Evolutionary conservation across 2,329 filamentous ascomycete species (phyloP).

Genomic region (Cladorrhinum sp.): DNA sequence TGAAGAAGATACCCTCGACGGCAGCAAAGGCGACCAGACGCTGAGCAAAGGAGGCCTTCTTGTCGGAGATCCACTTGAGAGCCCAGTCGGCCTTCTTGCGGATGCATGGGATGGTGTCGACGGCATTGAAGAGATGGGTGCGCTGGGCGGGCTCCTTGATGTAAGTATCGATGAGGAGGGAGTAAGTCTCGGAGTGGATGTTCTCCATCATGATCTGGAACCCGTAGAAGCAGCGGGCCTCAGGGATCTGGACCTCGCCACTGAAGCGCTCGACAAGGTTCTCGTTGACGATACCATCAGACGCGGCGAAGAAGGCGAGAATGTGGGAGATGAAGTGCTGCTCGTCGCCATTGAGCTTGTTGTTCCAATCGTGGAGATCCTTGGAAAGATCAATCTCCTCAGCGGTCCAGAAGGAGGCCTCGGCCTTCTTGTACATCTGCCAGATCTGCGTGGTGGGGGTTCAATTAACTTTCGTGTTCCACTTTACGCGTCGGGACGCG

Average conservation of each 20-base stretch:
- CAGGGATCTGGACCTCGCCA: slow-evolving; percentile 91
- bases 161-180: slow-evolving; percentile 97
- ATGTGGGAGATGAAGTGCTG: slow-evolving; percentile 98
- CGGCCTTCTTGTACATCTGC: slow-evolving; percentile 99
- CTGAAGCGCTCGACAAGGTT: slow-evolving; percentile 98
- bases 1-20: slow-evolving; percentile 99
- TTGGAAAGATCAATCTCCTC: slow-evolving; percentile 99
- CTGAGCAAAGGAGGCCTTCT: slow-evolving; percentile 90
- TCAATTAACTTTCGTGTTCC: slow-evolving; percentile 2
- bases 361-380: slow-evolving; percentile 99
- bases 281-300: slow-evolving; percentile 99
- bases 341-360: slow-evolving; percentile 93
- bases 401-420: slow-evolving; percentile 99
- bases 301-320: slow-evolving; percentile 97
- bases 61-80: slow-evolving; percentile 88
- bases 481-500: slow-evolving; percentile 38
- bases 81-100: slow-evolving; percentile 99
- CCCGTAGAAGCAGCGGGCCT: slow-evolving; percentile 99
- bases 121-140: slow-evolving; percentile 94
- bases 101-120: slow-evolving; percentile 98
- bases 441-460: slow-evolving; percentile 65
- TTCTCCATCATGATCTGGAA: slow-evolving; percentile 99
- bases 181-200: slow-evolving; percentile 99
- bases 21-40: slow-evolving; percentile 95
- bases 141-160: slow-evolving; percentile 97